Conservation (phyloP, 2,329 filamentous ascomycete genomes). For the Botrytis tulipae region DNA sequence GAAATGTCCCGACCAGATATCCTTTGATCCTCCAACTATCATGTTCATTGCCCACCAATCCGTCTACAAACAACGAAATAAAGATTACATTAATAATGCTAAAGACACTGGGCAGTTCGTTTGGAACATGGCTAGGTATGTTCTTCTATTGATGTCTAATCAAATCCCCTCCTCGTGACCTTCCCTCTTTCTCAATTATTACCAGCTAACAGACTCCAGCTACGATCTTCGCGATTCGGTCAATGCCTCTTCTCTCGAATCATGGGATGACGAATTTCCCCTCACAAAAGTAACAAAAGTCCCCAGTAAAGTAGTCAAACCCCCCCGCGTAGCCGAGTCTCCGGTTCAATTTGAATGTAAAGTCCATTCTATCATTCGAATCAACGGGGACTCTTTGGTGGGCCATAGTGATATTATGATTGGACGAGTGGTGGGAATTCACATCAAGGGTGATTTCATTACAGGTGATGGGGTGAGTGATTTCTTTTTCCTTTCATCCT, state of each 20-base stretch:
- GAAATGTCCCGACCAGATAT: conserved; percentile 21
- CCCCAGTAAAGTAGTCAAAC: conserved; percentile 21
- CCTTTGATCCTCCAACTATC: conserved; percentile 25
- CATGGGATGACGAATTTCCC: conserved; percentile 15
- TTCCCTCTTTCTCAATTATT: not conserved
- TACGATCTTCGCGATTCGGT: not conserved
- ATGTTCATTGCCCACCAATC: conserved; percentile 25
- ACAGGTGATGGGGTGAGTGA: not conserved
- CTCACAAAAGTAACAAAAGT: conserved; percentile 20
- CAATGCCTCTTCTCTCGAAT: conserved; percentile 11
- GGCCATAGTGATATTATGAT: conserved; percentile 27
- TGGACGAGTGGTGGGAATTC: conserved; percentile 26
- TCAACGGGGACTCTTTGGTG: conserved; percentile 23
- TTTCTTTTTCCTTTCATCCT: accelerated
- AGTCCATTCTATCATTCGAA: conserved; percentile 24
- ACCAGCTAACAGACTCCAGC: not conserved
- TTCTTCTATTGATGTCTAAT: not conserved
- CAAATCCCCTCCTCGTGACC: not conserved
- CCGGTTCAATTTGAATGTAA: conserved; percentile 27
- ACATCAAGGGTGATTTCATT: conserved; percentile 26
- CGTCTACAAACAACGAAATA: conserved; percentile 17
- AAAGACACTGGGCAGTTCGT: conserved; percentile 26
- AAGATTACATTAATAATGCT: conserved; percentile 25
- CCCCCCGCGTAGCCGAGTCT: conserved; percentile 25
- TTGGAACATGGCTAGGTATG: conserved; percentile 29